A percentile compares a stretch with the other conserved stretches of the same genome.
Evolutionary conservation across 1,139 yeast genomes (phyloP).

Genomic region (Arxiozyma heterogenica): DNA sequence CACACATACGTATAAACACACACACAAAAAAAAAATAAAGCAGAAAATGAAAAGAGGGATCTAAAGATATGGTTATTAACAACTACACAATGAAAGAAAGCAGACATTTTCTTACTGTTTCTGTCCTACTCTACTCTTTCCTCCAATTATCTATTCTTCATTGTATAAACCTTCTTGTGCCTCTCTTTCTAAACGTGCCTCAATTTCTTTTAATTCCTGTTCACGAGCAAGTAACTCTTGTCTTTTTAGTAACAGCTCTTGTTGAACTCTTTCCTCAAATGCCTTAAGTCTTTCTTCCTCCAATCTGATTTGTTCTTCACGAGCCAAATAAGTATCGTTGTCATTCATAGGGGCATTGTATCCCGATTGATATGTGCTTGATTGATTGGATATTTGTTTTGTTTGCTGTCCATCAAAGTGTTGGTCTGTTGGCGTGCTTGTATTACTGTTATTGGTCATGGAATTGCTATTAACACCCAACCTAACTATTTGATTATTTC

Average conservation of each 20-base stretch:
- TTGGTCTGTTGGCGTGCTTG: not conserved
- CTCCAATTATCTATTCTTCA: no score
- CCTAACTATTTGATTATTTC: not conserved
- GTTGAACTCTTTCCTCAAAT: conserved; percentile 81
- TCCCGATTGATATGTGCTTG: not conserved
- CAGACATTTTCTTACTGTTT: conserved; percentile 2
- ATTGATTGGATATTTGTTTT: not conserved
- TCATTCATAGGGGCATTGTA: conserved; percentile 9
- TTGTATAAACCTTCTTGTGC: conserved; percentile 14
- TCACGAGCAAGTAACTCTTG: conserved; percentile 82
- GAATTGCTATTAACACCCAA: not conserved
- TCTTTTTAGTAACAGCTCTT: conserved; percentile 75
- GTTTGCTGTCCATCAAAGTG: conserved; percentile 4
- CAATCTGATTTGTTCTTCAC: conserved; percentile 71
- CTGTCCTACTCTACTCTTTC: no score
- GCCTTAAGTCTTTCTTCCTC: conserved; percentile 74
- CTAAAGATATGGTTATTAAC: no score
- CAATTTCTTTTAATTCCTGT: conserved; percentile 75
- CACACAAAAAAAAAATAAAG: no score
- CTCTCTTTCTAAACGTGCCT: conserved; percentile 59
- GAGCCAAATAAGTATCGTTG: conserved; percentile 44
- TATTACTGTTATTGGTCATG: not conserved
- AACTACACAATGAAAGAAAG: no score
- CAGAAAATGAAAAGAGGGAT: not conserved
- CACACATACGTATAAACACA: no score